Percentiles rank a stretch among this genome's conserved stretches.
Conservation (phyloP, 1,284 basidiomycete species). For the Ceratobasidium sp. region DNA sequence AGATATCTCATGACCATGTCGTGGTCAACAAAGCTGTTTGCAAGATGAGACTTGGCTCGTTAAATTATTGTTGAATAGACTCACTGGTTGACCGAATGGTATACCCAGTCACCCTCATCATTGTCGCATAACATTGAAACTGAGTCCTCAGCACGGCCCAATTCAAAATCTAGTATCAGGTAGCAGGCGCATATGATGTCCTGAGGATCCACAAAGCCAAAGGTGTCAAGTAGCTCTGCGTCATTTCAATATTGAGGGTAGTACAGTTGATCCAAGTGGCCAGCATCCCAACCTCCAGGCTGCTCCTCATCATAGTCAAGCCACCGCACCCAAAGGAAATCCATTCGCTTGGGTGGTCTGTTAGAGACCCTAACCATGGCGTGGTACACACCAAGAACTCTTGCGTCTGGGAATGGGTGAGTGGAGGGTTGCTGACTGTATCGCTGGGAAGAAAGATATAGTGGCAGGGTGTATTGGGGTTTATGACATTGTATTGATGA, state of each 20-base stretch:
- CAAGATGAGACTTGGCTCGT: no score
- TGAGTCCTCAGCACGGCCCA: conserved; percentile 5
- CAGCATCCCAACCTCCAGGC: conserved; percentile 23
- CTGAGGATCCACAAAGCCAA: conserved; percentile 44
- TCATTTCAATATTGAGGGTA: not conserved
- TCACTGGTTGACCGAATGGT: conserved; percentile 52
- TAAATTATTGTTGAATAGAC: conserved; percentile 14
- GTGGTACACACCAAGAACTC: conserved; percentile 49
- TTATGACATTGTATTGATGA: conserved; percentile 58
- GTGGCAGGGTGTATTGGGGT: conserved; percentile 52
- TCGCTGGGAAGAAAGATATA: conserved; percentile 53
- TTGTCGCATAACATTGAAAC: not conserved
- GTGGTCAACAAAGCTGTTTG: conserved; percentile 53
- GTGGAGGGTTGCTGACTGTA: conserved; percentile 38
- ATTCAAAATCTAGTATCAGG: conserved; percentile 37
- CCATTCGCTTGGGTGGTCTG: conserved; percentile 42
- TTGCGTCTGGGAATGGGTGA: conserved; percentile 43
- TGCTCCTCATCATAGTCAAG: conserved; percentile 40
- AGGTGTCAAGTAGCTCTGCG: not conserved
- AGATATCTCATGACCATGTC: conserved; percentile 54
- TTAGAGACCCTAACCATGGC: not conserved
- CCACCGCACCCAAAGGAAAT: conserved; percentile 56
- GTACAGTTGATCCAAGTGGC: not conserved
- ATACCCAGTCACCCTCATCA: conserved; percentile 48
- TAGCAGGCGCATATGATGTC: not conserved